Percentiles rank a stretch among this genome's conserved stretches.
phyloP scores from a whole-genome alignment of 352 stramenopile genomes.

The Pythium periplocum region DNA sequence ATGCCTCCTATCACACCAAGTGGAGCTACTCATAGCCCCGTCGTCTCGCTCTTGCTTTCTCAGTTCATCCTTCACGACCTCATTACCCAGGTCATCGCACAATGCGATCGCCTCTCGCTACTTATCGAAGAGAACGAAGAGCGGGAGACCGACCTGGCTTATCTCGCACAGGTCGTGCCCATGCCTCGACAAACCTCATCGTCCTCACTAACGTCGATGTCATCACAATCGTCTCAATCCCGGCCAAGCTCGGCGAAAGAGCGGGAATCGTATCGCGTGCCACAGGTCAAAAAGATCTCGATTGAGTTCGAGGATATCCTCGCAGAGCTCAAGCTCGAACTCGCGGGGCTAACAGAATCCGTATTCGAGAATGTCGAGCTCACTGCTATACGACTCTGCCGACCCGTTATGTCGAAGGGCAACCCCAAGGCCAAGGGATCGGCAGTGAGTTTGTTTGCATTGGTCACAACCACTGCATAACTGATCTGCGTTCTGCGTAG shows the following conservation, averaged over 20 bases:
- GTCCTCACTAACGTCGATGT: too few relatives aligned
- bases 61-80: constrained; percentile 49
- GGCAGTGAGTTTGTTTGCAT: neutral
- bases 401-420: constrained; percentile 18
- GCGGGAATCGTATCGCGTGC: constrained; percentile 12
- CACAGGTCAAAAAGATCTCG: constrained; percentile 51
- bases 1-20: too few relatives aligned
- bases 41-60: constrained; percentile 20
- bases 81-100: constrained; percentile 25
- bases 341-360: constrained; percentile 49
- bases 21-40: neutral
- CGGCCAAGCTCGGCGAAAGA: too few relatives aligned
- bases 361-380: constrained; percentile 46
- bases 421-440: constrained; percentile 6
- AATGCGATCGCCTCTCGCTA: constrained; percentile 24
- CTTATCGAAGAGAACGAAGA: constrained; percentile 46
- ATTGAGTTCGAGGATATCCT: constrained; percentile 39
- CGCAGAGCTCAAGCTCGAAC: constrained; percentile 42
- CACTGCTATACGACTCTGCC: constrained; percentile 30
- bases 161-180: too few relatives aligned
- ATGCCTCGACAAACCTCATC: too few relatives aligned
- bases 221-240: too few relatives aligned
- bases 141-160: constrained; percentile 20
- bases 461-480: too few relatives aligned
- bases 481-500: constrained; percentile 10